Evolutionary conservation across 2,329 filamentous ascomycete genomes (phyloP).

Genomic region (Sporothrix pallida): DNA sequence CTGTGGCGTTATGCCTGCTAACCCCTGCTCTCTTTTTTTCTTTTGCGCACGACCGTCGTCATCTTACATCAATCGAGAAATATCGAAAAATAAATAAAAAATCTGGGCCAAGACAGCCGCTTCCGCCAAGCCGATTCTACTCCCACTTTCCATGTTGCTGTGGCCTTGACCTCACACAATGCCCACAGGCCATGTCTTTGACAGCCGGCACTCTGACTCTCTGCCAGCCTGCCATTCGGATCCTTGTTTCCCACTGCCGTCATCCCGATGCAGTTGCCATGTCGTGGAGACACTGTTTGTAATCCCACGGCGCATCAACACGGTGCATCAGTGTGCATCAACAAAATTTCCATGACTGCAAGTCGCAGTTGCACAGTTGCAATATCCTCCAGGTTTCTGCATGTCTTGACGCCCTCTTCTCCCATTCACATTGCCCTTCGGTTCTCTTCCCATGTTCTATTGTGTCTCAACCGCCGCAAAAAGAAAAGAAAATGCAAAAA

Average conservation of each 20-base stretch:
- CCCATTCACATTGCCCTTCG: too few relatives aligned
- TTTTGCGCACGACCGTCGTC: constrained; percentile 5
- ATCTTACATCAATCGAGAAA: background rate
- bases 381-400: too few relatives aligned
- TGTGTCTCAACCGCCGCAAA: background rate
- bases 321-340: too few relatives aligned
- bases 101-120: background rate
- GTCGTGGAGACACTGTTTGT: background rate
- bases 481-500: background rate
- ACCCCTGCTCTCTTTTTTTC: background rate
- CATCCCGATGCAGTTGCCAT: constrained; percentile 5
- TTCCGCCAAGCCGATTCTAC: background rate
- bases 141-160: background rate
- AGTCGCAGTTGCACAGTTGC: too few relatives aligned
- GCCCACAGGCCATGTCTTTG: background rate
- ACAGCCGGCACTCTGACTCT: background rate
- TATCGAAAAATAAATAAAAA: background rate
- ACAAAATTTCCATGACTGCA: background rate
- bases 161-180: background rate
- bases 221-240: background rate
- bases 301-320: background rate
- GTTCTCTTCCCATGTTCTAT: background rate
- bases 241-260: background rate
- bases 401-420: too few relatives aligned
- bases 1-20: too few relatives aligned